Evolutionary conservation across 2,329 filamentous ascomycete genomes (phyloP), one percentile per base, ranked within the genome.

Genomic region (Pseudonectria buxi): DNA sequence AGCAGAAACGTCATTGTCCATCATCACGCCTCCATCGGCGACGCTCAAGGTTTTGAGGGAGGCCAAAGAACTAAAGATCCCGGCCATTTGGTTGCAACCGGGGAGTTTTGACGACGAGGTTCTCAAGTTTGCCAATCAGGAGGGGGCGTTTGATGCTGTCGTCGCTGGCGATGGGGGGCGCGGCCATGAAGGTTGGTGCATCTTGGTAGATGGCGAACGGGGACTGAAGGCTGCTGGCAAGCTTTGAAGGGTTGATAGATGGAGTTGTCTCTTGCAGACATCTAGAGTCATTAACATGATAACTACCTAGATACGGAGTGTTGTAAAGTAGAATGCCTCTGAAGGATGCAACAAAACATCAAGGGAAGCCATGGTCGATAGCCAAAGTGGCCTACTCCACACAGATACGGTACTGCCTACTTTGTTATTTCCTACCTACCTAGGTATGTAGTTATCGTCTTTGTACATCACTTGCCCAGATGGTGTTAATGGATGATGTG

Each of bases 21-120:
- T 96, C 53, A 87, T 96, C 56, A 96, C 92, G 10, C 86, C 86
- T 3, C 90, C 92, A 0, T 62, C 71, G 3, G 78, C 86, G 22
- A 95, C 92, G 1, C 72, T 81, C 40, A 65, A 78, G 51, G 68
- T 94, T 7, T 67, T 96, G 27, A 69, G 79, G 43, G 84, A 94
- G 59, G 92, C 90, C 0, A 84, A 81, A 59, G 68, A 74, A 37
- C 69, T 83, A 10, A 81, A 88, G 3, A 66, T 94, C 29, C 72
- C 76, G 13, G 74, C 85, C 16, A 80, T 95, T 5, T 95, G 86
- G 84, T 65, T 96, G 46, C 92, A 96, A 64, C 92, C 92, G 0
- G 92, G 90, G 1, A 89, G 79, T 12, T 96, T 84, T 56, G 80
- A 95, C 56, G 76, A 84, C 33, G 76, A 78, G 39, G 83, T 87